Base-by-base conservation (phyloP, 495 filamentous ascomycete species). In the Aspergillus mulundensis region DNA sequence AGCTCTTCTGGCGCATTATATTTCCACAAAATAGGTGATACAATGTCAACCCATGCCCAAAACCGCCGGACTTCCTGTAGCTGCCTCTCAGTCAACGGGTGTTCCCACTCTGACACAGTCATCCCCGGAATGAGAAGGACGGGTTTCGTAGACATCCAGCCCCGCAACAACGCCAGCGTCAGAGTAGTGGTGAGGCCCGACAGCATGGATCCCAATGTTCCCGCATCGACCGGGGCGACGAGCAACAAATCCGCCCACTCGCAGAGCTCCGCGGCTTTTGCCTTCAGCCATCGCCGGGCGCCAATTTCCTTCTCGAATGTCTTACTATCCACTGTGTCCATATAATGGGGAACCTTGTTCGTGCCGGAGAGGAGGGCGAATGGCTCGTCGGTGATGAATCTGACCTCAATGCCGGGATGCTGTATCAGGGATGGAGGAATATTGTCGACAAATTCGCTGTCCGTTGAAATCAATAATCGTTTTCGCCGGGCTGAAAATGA, bases 161-260 rank as follows among this genome's bases (percentile, higher is more conserved):
- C 84, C 24, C 90, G 81, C 40, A 95, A 66, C 5, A 92, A 81
- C 38, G 89, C 83, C 36, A 92, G 73, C 3, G 91, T 77, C 43
- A 91, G 75, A 7, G 81, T 90, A 59, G 87, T 87, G 4, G 87
- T 84, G 38, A 90, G 78, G 28, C 90, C 90, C 30, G 85, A 81
- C 65, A 94, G 76, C 90, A 95, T 93, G 66, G 85, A 88, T 15
- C 87, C 88, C 52, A 95, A 70, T 40, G 82, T 83, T 67, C 90
- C 87, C 34, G 89, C 88, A 62, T 91, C 87, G 50, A 95, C 85
- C n/a, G 90, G 89, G 15, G 87, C 88, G 12, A 94, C 79, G 20
- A 94, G 78, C 16, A 94, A 76, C 66, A 95, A 73, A 69, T 94
- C 88, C n/a, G 90, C 89, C 90, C 90, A 95, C 61, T 88, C 84